Evolutionary conservation across 768 basidiomycete genomes (phyloP), one percentile per base, ranked within the genome.

Genomic region (Boletus pseudopeckii): DNA sequence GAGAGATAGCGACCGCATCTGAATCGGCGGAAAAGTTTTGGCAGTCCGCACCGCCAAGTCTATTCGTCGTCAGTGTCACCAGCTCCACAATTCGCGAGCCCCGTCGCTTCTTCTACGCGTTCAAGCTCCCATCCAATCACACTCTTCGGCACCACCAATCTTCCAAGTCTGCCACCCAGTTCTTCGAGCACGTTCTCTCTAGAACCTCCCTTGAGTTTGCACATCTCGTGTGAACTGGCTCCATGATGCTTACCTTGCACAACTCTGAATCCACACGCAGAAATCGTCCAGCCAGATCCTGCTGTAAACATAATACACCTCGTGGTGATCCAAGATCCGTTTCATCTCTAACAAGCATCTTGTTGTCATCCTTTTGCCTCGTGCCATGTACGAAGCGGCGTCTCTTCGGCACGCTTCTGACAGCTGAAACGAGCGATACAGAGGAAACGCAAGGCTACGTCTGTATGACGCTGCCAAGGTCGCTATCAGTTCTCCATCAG

Each of bases 251-350:
- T 61, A 92, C 90, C 77, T 82, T n/a, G 86, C 83, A 60, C 75
- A 76, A 9, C 79, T 74, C 61, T 90, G 85, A 34, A 80, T 74
- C 91, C 91, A 92, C n/a, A 84, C 80, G 60, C 86, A 88, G 60
- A 89, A 86, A 64, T 92, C 91, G 57, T 91, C 86, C 41, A 92
- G 60, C 91, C 91, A 94, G 33, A 92, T 80, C 67, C 90, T 90
- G 69, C 81, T 85, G 68, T 91, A 93, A n/a, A 91, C 76, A 67
- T 91, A 92, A 70, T 93, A 94, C 10, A 88, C 85, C 57, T 90
- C 90, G 58, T 91, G 89, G 61, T 82, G 85, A 62, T 91, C 90
- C 57, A 94, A 70, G 45, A 90, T 83, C 38, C 75, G 67, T 70
- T 87, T 91, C 74, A 85, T 76, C 66, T 83, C 84, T 41, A 94